Evolutionary conservation across 148 eudicot genomes (phyloP), one percentile per base, ranked within the genome.

Genomic region (Persicaria maculosa): DNA sequence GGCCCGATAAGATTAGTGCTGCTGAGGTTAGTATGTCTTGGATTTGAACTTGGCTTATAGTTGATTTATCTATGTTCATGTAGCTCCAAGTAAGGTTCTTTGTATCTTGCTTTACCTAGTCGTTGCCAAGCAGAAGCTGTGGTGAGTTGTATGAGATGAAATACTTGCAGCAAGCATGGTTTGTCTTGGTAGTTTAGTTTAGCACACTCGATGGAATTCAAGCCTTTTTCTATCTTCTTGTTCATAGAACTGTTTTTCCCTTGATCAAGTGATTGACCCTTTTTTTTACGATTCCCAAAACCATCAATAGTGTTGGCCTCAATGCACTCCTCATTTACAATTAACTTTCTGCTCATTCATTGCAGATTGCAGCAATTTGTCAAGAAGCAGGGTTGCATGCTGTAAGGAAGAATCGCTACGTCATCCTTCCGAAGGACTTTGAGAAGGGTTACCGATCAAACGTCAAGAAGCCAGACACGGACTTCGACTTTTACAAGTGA

Each of bases 401-500:
- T 17, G 73, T 71, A 52, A 46, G 73, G 40, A 71, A 71, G 73
- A 71, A 90, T 69, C 88, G 92, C 7, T 90, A 93, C 72, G 96
- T 93, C 11, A 86, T 93, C 58, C 87, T 93, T 55, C 98, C 96
- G 0, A 93, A 93, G 77, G 98, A 90, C 74, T 93, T 92, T 45
- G 97, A 93, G 75, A 93, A 90, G 86, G 97, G 96, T 77, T 90
- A 93, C 76, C 79, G 96, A 80, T 77, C 96, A 44, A 93, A 93
- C 47, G 97, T 93, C 15, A 93, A 90, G 91, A 90, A 93, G 88
- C 97, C 96, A 0, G 92, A 90, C 82, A 93, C 97, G 0, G 93
- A 93, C 77, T 92, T 93, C n/a, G 93, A 93, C 44, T 93, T 90
- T 75, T 93, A 90, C 92, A 93, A 91, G 81, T 93, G 83, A 89